Conservation (phyloP, 176 grass and related monocot species). For the maize (Zea mays) region Zm-B73-REFERENCE-NAM-5.0 NC_050098.1:28967001-28967500, state of each 20-base stretch:
- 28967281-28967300: background rate
- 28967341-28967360: background rate
- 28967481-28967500: conserved; percentile 10
- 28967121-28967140: no score
- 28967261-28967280: background rate
- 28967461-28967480: background rate
- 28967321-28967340: background rate
- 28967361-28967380: conserved; percentile 16
- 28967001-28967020: no score
- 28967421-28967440: background rate
- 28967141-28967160: no score
- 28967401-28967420: background rate
- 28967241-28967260: background rate
- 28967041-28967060: no score
- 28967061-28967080: no score
- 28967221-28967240: background rate
- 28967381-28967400: background rate
- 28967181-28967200: background rate
- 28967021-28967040: no score
- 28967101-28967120: no score
- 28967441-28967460: background rate
- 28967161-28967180: background rate
- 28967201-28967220: background rate
- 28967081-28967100: no score
- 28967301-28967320: no score